Percentiles rank a stretch among this genome's conserved stretches.
phyloP scores from a whole-genome alignment of 768 basidiomycete species.

The Termitomyces sp. region DNA sequence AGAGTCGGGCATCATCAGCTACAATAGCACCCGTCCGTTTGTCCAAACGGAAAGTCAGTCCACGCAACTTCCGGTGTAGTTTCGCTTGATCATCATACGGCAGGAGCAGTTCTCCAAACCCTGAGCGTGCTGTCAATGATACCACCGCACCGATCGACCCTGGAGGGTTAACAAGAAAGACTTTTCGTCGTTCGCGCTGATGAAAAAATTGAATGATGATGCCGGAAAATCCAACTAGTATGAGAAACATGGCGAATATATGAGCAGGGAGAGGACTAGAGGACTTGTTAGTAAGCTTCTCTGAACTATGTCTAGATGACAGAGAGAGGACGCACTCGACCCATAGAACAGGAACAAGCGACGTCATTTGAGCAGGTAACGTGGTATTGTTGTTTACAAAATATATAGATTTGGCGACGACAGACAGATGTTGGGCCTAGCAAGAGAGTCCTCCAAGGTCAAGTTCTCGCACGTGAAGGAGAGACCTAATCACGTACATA shows the following conservation, averaged over 20 bases:
- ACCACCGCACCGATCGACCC: slow-evolving; percentile 55
- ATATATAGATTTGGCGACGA: slow-evolving; percentile 55
- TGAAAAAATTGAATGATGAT: slow-evolving; percentile 43
- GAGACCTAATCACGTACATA: slow-evolving; percentile 37
- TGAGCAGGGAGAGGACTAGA: slow-evolving; percentile 50
- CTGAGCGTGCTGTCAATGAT: slow-evolving; percentile 54
- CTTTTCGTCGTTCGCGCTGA: slow-evolving; percentile 36
- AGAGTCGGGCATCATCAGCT: slow-evolving; percentile 41
- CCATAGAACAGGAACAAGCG: slow-evolving; percentile 43
- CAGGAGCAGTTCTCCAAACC: slow-evolving; percentile 55
- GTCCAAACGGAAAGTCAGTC: slow-evolving; percentile 52
- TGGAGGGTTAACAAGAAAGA: slow-evolving; percentile 51
- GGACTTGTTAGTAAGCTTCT: background rate
- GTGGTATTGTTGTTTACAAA: slow-evolving; percentile 40
- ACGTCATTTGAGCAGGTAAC: slow-evolving; percentile 33
- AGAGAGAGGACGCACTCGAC: slow-evolving; percentile 50
- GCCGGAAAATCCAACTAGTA: slow-evolving; percentile 45
- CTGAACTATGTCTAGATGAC: background rate
- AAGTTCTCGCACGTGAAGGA: background rate
- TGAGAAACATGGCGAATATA: slow-evolving; percentile 40
- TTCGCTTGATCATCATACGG: slow-evolving; percentile 49
- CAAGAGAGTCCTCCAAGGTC: background rate
- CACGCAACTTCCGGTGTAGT: slow-evolving; percentile 43
- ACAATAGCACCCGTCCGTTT: slow-evolving; percentile 56
- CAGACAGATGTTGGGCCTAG: slow-evolving; percentile 52